Evolutionary conservation across 495 filamentous ascomycete species (phyloP).

Genomic region (Hyaloscypha bicolor): DNA sequence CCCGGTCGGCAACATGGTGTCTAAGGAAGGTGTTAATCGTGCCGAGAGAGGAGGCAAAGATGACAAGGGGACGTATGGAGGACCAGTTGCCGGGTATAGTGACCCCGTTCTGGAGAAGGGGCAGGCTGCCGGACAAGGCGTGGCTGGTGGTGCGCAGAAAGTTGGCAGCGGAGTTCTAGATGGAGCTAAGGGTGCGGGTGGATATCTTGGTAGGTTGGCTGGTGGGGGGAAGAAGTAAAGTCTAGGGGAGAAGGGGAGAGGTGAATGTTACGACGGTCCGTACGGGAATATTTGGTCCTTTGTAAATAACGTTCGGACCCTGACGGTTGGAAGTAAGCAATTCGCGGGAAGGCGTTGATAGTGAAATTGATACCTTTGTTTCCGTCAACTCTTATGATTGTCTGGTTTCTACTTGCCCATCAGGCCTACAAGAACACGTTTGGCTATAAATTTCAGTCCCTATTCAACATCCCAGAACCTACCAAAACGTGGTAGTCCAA

Average conservation of each 20-base stretch:
- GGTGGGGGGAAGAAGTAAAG: constrained; percentile 1
- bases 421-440: too few relatives aligned
- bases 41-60: constrained; percentile 8
- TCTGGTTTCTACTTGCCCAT: too few relatives aligned
- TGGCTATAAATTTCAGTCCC: too few relatives aligned
- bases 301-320: too few relatives aligned
- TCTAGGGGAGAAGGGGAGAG: not conserved
- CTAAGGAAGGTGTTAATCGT: constrained; percentile 1
- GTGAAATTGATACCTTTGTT: too few relatives aligned
- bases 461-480: too few relatives aligned
- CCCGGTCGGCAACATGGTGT: constrained; percentile 4
- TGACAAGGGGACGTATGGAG: constrained; percentile 7
- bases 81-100: not conserved
- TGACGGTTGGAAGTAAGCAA: too few relatives aligned
- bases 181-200: not conserved
- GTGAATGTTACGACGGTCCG: too few relatives aligned
- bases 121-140: not conserved
- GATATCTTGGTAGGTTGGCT: not conserved
- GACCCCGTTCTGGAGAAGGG: not conserved
- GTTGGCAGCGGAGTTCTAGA: not conserved
- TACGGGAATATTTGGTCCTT: not conserved
- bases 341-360: too few relatives aligned
- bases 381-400: too few relatives aligned
- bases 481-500: too few relatives aligned
- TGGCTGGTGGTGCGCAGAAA: constrained; percentile 3